These are phyloP conservation scores for Coemansia sp. DNA, from an alignment of 192 early-diverging fungal species.

Conservation along the genomic window DNA sequence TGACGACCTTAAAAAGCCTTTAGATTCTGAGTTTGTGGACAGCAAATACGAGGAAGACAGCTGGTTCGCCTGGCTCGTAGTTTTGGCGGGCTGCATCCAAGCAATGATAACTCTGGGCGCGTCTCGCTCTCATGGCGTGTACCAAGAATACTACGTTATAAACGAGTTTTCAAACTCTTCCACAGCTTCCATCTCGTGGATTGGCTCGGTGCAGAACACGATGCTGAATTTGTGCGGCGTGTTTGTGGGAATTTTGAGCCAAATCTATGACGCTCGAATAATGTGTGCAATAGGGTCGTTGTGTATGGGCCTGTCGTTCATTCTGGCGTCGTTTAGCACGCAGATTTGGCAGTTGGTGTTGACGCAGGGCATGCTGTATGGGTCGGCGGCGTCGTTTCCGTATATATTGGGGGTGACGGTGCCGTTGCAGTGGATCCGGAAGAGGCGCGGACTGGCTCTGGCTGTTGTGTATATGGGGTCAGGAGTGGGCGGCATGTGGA, in stretches of 20 bases:
- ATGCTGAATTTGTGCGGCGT: conserved; percentile 47
- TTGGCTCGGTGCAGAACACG: conserved; percentile 51
- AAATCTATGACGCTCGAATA: conserved; percentile 26
- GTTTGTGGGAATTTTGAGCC: conserved; percentile 40
- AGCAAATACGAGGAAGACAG: conserved; percentile 21
- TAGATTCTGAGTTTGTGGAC: conserved; percentile 9
- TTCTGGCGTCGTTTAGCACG: conserved; percentile 54
- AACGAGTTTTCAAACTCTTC: conserved; percentile 28
- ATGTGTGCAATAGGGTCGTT: conserved; percentile 27
- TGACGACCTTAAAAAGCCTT: background rate
- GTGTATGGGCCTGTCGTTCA: conserved; percentile 33
- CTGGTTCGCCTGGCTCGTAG: conserved; percentile 41
- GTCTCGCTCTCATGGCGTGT: conserved; percentile 51
- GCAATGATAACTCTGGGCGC: conserved; percentile 47
- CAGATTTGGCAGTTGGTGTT: conserved; percentile 54
- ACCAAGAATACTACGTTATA: conserved; percentile 45
- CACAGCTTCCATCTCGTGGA: conserved; percentile 40
- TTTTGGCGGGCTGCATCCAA: conserved; percentile 38
- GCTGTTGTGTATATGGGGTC: conserved; percentile 42
- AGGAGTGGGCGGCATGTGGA: conserved; percentile 47
- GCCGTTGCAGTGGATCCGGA: conserved; percentile 43
- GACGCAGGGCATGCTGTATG: conserved; percentile 53
- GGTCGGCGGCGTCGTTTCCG: conserved; percentile 40
- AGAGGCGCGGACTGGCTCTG: conserved; percentile 36
- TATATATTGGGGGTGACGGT: conserved; percentile 49